These are phyloP conservation scores for Aurantiochytrium sp. DNA, from an alignment of 108 stramenopile species.

Conservation along the genomic window DNA sequence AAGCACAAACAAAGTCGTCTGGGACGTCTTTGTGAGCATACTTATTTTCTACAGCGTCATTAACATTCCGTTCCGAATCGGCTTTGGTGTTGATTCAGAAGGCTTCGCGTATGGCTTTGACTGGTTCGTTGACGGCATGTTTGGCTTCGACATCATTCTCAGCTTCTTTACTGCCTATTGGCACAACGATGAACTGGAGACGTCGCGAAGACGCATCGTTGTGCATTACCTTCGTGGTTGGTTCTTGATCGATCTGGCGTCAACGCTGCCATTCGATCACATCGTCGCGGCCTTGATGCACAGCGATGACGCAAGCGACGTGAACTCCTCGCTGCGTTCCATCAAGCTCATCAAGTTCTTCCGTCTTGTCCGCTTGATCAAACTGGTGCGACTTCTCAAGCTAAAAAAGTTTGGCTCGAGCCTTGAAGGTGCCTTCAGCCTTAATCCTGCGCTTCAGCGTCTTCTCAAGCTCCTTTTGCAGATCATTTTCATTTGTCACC, in stretches of 20 bases:
- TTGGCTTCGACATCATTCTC: conserved; percentile 33
- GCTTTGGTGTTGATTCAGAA: not conserved
- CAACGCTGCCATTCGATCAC: conserved; percentile 39
- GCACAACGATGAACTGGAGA: conserved; percentile 23
- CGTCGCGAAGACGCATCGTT: not conserved
- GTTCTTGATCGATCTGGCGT: conserved; percentile 45
- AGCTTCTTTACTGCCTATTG: conserved; percentile 35
- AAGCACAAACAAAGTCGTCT: conserved; percentile 22
- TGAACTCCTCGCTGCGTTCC: not conserved
- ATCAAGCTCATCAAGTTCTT: conserved; percentile 39
- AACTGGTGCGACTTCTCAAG: conserved; percentile 37
- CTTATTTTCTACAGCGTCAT: conserved; percentile 46
- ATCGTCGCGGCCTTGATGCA: not conserved
- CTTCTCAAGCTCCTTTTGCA: not conserved
- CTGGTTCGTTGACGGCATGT: conserved; percentile 17
- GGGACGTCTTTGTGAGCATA: conserved; percentile 41
- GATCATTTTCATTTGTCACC: not conserved
- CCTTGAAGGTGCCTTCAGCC: not conserved
- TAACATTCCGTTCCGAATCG: conserved; percentile 37
- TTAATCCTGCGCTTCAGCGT: not conserved
- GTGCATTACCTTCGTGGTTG: conserved; percentile 30
- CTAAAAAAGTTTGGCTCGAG: conserved; percentile 15
- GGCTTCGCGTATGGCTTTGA: not conserved
- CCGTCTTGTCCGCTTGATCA: conserved; percentile 28
- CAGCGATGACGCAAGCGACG: not conserved